Evolutionary conservation across 2,329 filamentous ascomycete genomes (phyloP).

Genomic region (Davidsoniella neocaledoniae): DNA sequence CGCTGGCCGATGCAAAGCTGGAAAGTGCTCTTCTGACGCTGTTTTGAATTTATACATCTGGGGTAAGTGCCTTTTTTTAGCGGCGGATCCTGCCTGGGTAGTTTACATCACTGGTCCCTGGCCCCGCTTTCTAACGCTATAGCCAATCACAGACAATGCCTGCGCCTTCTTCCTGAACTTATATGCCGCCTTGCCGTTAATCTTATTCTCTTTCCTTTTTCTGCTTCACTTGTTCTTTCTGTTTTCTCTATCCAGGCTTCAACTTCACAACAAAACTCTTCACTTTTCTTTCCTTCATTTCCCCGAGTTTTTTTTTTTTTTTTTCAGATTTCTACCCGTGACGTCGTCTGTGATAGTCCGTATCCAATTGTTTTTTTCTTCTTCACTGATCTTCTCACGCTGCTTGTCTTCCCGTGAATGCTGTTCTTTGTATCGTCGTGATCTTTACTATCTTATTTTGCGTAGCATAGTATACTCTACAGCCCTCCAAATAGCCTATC

Average conservation of each 20-base stretch:
- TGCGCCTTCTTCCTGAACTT: conserved; percentile 1
- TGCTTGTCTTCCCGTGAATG: neutral
- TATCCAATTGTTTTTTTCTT: neutral
- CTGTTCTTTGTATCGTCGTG: neutral
- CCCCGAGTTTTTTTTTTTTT: too few species aligned
- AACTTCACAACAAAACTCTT: neutral
- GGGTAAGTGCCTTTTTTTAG: conserved; percentile 12
- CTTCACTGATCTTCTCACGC: neutral
- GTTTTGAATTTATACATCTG: conserved; percentile 2
- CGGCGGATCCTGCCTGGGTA: conserved; percentile 4
- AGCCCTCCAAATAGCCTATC: too few species aligned
- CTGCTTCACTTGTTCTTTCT: neutral
- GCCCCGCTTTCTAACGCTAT: neutral
- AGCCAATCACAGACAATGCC: neutral
- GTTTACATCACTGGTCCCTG: conserved; percentile 3
- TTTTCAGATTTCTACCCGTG: neutral
- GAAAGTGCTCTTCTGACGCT: neutral
- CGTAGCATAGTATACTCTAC: neutral
- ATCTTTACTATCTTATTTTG: neutral
- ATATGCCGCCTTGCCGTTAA: neutral
- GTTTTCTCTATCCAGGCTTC: too few species aligned
- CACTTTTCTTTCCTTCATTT: neutral
- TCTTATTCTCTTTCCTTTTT: neutral
- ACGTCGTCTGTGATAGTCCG: neutral
- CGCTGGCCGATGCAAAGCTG: too few species aligned